Percentiles rank a stretch among this genome's conserved stretches.
Conservation (phyloP, 2,329 filamentous ascomycete species). For the Fusarium nodosum region DNA sequence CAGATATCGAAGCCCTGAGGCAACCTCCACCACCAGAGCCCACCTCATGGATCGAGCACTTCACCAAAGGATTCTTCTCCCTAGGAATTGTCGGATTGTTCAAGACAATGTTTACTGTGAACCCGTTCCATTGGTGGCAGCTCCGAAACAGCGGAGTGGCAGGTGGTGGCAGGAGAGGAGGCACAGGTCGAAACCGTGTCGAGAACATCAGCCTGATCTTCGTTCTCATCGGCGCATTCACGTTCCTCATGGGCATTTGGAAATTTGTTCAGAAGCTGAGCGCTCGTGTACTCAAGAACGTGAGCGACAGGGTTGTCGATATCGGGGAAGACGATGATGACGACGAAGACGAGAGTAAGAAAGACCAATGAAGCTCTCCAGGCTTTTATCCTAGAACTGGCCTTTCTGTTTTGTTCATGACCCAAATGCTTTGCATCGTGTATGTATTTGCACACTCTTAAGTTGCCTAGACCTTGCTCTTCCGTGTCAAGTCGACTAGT, state of each 20-base stretch:
- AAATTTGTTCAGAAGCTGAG: slow-evolving; percentile 83
- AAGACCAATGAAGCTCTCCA: slow-evolving; percentile 48
- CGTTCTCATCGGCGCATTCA: slow-evolving; percentile 82
- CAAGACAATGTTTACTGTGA: slow-evolving; percentile 81
- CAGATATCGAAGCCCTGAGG: slow-evolving; percentile 56
- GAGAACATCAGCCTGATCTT: slow-evolving; percentile 84
- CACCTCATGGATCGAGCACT: slow-evolving; percentile 82
- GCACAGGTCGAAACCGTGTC: slow-evolving; percentile 80
- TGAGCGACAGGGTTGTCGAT: slow-evolving; percentile 85
- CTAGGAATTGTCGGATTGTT: slow-evolving; percentile 87
- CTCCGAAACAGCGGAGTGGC: slow-evolving; percentile 72
- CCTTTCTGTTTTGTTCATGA: not conserved
- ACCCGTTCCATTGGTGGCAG: slow-evolving; percentile 83
- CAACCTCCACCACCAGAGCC: slow-evolving; percentile 62
- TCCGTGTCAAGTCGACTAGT: slow-evolving; percentile 95
- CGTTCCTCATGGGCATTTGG: slow-evolving; percentile 87
- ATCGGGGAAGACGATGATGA: slow-evolving; percentile 73
- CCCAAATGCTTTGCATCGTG: slow-evolving; percentile 7
- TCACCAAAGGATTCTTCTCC: slow-evolving; percentile 90
- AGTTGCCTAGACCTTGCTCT: slow-evolving; percentile 85
- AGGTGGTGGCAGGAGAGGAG: slow-evolving; percentile 65
- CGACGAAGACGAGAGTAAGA: slow-evolving; percentile 64
- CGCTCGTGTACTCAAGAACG: slow-evolving; percentile 78
- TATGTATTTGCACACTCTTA: slow-evolving; percentile 84
- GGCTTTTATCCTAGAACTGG: slow-evolving; percentile 5